Evolutionary conservation across 2,329 filamentous ascomycete genomes (phyloP).

Genomic region (Cladosporium oxysporum): DNA sequence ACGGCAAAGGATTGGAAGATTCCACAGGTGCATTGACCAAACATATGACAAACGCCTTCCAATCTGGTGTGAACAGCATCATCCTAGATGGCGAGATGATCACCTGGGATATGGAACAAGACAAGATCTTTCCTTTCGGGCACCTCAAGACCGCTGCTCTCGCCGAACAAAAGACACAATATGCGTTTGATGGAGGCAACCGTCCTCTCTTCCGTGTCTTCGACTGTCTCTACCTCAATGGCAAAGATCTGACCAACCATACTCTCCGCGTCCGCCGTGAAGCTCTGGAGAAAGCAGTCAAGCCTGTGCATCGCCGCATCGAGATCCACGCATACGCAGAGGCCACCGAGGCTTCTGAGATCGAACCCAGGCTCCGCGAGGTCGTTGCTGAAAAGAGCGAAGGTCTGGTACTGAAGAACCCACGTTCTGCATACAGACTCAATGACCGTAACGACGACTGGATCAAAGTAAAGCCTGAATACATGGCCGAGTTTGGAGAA

Average conservation of each 20-base stretch:
- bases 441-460: constrained; percentile 93
- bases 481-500: constrained; percentile 96
- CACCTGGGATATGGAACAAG: constrained; percentile 86
- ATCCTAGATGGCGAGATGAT: constrained; percentile 99
- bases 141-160: constrained; percentile 90
- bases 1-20: constrained; percentile 75
- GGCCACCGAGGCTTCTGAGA: constrained; percentile 67
- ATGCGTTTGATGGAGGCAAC: constrained; percentile 52
- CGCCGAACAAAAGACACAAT: constrained; percentile 58
- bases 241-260: constrained; percentile 74
- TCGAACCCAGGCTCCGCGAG: constrained; percentile 76
- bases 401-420: constrained; percentile 91
- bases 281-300: constrained; percentile 72
- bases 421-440: constrained; percentile 78
- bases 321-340: constrained; percentile 76
- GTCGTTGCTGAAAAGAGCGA: constrained; percentile 87
- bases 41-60: constrained; percentile 76
- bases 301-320: constrained; percentile 70
- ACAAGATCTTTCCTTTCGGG: constrained; percentile 86
- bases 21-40: constrained; percentile 76
- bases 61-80: constrained; percentile 74
- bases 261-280: constrained; percentile 77
- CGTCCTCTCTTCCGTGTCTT: constrained; percentile 84
- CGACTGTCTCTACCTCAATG: constrained; percentile 88
- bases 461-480: constrained; percentile 98